Conservation (phyloP, 768 basidiomycete species). For the Naganishia friedmannii region DNA sequence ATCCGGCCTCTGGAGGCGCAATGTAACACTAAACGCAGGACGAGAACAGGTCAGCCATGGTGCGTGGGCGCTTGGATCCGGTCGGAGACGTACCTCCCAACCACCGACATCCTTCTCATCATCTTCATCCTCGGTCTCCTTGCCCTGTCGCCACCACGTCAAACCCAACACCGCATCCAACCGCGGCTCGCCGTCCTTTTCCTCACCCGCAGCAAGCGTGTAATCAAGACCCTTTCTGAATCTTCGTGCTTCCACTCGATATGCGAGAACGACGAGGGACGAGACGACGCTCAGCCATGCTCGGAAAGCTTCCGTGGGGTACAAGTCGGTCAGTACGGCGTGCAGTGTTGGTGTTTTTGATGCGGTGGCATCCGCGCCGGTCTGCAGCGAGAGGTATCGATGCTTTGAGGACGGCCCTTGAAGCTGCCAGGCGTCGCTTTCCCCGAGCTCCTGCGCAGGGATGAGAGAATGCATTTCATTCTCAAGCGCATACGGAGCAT, state of each 20-base stretch:
- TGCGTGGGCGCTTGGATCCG: too few relatives aligned
- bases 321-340: conserved; percentile 70
- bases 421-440: conserved; percentile 62
- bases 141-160: conserved; percentile 60
- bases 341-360: conserved; percentile 57
- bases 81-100: conserved; percentile 73
- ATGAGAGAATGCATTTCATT: conserved; percentile 50
- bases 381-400: conserved; percentile 74
- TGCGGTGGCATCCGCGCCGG: conserved; percentile 56
- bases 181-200: conserved; percentile 64
- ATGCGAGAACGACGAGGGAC: conserved; percentile 66
- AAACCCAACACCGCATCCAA: conserved; percentile 82
- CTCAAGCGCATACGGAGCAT: conserved; percentile 54
- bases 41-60: too few relatives aligned
- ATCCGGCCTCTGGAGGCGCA: conserved; percentile 89
- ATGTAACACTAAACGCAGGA: conserved; percentile 72
- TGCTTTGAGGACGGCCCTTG: conserved; percentile 91
- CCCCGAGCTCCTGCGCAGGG: conserved; percentile 68
- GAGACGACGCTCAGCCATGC: conserved; percentile 80
- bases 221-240: conserved; percentile 93
- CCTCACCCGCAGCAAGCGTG: conserved; percentile 68
- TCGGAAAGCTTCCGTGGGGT: conserved; percentile 76
- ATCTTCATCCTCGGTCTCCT: conserved; percentile 43
- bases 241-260: conserved; percentile 74
- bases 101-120: conserved; percentile 62